Evolutionary conservation across 192 early-diverging fungal genomes (phyloP).

Genomic region (Coemansia sp.): DNA sequence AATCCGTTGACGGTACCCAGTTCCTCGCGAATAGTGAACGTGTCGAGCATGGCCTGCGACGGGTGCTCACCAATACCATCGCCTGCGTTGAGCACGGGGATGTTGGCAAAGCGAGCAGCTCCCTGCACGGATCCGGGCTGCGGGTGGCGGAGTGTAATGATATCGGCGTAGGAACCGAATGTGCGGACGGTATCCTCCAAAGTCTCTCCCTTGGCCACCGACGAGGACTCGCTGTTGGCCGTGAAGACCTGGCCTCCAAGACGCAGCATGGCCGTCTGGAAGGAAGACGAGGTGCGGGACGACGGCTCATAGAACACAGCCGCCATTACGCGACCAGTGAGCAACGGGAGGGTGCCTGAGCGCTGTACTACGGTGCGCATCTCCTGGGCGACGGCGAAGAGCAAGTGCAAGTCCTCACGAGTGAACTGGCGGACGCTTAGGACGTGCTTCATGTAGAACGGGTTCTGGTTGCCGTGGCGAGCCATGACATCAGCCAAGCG

Average conservation of each 20-base stretch:
- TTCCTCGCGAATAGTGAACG: constrained; percentile 93
- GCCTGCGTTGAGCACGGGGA: constrained; percentile 95
- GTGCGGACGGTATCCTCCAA: constrained; percentile 94
- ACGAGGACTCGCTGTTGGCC: constrained; percentile 80
- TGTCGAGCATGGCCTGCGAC: constrained; percentile 95
- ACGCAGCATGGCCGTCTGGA: constrained; percentile 92
- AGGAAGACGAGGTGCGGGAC: constrained; percentile 90
- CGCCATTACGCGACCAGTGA: constrained; percentile 88
- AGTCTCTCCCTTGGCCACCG: constrained; percentile 94
- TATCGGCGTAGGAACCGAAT: constrained; percentile 86
- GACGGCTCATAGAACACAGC: constrained; percentile 97
- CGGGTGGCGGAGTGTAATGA: constrained; percentile 92
- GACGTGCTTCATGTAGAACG: constrained; percentile 94
- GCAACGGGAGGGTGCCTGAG: constrained; percentile 77
- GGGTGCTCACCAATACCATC: constrained; percentile 98
- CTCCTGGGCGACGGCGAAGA: constrained; percentile 96
- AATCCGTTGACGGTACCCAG: constrained; percentile 94
- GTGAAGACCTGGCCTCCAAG: constrained; percentile 88
- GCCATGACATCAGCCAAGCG: constrained; percentile 47
- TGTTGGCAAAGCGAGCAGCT: constrained; percentile 84
- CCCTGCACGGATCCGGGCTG: constrained; percentile 76
- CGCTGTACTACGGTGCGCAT: constrained; percentile 94
- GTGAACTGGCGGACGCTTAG: constrained; percentile 88
- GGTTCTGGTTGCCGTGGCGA: constrained; percentile 51
- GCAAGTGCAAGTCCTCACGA: constrained; percentile 87